These are phyloP conservation scores for Trichophyton benhamiae DNA, from an alignment of 2,329 filamentous ascomycete genomes.

Conservation along the genomic window DNA sequence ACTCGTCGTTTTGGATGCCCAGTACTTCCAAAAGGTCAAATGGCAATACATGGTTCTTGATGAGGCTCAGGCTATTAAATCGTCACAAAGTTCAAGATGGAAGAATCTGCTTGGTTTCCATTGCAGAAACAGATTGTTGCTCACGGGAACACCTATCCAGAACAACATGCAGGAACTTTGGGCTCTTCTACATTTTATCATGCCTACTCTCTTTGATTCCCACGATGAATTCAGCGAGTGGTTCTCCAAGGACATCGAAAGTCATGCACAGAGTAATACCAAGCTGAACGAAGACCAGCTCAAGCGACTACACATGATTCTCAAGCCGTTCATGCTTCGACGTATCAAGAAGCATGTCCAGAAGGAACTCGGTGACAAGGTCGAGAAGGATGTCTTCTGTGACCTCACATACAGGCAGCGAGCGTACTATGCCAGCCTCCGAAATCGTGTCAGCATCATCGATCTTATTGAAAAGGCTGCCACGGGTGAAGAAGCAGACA, in stretches of 20 bases:
- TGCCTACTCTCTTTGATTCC: constrained; percentile 86
- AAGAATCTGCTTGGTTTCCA: constrained; percentile 79
- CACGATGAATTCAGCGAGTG: constrained; percentile 43
- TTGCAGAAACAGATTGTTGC: constrained; percentile 90
- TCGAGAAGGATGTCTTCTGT: constrained; percentile 91
- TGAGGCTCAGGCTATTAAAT: constrained; percentile 89
- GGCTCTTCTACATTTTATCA: constrained; percentile 79
- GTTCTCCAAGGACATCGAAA: constrained; percentile 63
- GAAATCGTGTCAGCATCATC: constrained; percentile 97
- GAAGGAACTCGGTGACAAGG: constrained; percentile 97
- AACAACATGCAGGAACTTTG: constrained; percentile 92
- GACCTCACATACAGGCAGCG: constrained; percentile 92
- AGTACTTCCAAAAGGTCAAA: constrained; percentile 44
- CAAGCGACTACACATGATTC: constrained; percentile 92
- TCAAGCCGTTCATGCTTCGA: constrained; percentile 98
- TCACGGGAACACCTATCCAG: constrained; percentile 94
- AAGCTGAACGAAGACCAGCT: constrained; percentile 98
- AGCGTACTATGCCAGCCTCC: constrained; percentile 79
- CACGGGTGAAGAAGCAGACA: constrained; percentile 85
- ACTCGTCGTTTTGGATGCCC: constrained; percentile 85
- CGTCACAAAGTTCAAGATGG: constrained; percentile 86
- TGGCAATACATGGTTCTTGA: constrained; percentile 84
- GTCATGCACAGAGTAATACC: constrained; percentile 96
- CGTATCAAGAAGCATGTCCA: constrained; percentile 99
- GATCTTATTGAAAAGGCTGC: constrained; percentile 96